Evolutionary conservation across 179 eudicot species (phyloP), one percentile per base, ranked within the genome.

Genomic region (Camellia oleifera): DNA sequence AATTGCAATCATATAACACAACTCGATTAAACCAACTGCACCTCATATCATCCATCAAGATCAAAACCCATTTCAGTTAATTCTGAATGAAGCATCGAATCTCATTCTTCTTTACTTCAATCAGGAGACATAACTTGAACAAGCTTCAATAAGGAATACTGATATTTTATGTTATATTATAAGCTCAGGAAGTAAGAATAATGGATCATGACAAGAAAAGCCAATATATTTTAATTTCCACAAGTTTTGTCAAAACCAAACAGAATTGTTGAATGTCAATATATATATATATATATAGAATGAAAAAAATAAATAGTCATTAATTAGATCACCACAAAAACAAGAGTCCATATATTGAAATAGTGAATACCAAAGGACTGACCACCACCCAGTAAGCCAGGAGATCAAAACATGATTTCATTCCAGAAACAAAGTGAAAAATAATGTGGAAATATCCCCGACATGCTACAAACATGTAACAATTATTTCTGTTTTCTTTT

Each of bases 361-460:
- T 9, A 6, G 10, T 12, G 64, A 64, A 46, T 50, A 46, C 48
- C 72, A 20, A 64, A 76, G 64, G 60, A 45, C 71, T 64, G 60
- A 54, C 48, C 76, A 54, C 48, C 76, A 76, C 71, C 71, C 69
- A 60, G 50, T 17, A 63, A 15, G 67, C 12, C 15, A 6, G 71
- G 52, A 77, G 61, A 14, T 66, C 60, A 15, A 10, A 62, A 45
- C 1, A 53, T 23, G 3, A 52, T 26, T 66, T 56, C n/a, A 26
- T 65, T 50, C 2, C 4, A 64, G 8, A 42, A 65, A 32, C 40
- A 40, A 5, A 23, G 18, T n/a, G 53, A 45, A 9, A 78, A 6
- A 53, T 20, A 52, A 45, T 5, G 20, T n/a, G 46, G 3, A 2
- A 52, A 52, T 66, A 66, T 77, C 20, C 32, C 17, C 54, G 20